These are phyloP conservation scores for Crepidotus variabilis DNA, from an alignment of 768 basidiomycete species.

Conservation along the genomic window DNA sequence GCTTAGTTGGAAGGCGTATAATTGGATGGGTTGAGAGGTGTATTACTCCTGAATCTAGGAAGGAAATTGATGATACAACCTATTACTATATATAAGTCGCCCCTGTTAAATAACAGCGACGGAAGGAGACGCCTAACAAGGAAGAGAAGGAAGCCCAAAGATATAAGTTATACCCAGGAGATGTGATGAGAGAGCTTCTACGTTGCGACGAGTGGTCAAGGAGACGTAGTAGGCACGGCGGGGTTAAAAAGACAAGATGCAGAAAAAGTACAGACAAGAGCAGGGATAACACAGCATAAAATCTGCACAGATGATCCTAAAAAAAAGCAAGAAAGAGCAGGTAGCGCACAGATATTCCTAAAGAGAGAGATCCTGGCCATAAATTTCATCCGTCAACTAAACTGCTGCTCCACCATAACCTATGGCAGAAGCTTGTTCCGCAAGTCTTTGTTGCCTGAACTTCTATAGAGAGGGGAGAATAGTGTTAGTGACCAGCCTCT, in stretches of 20 bases:
- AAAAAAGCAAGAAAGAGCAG: background rate
- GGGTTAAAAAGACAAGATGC: background rate
- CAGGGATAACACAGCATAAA: background rate
- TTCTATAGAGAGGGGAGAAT: constrained; percentile 36
- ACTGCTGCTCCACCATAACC: constrained; percentile 56
- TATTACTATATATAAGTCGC: background rate
- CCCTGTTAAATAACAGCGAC: background rate
- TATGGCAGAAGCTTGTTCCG: constrained; percentile 54
- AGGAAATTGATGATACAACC: background rate
- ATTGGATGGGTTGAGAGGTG: background rate
- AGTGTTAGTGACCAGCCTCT: background rate
- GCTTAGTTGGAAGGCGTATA: too few relatives aligned
- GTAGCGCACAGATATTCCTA: background rate
- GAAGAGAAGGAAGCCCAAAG: background rate
- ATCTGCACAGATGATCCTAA: background rate
- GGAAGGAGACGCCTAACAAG: background rate
- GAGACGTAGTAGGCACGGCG: too few relatives aligned
- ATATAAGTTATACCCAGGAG: background rate
- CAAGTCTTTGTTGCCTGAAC: constrained; percentile 72
- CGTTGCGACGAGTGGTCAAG: too few relatives aligned
- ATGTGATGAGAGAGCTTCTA: background rate
- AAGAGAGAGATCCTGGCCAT: background rate
- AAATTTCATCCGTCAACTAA: constrained; percentile 12
- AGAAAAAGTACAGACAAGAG: background rate
- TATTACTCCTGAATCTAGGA: background rate